These are phyloP conservation scores for Saccharomyces hybrid DNA, from an alignment of 1,139 yeast genomes.

Conservation along the genomic window DNA sequence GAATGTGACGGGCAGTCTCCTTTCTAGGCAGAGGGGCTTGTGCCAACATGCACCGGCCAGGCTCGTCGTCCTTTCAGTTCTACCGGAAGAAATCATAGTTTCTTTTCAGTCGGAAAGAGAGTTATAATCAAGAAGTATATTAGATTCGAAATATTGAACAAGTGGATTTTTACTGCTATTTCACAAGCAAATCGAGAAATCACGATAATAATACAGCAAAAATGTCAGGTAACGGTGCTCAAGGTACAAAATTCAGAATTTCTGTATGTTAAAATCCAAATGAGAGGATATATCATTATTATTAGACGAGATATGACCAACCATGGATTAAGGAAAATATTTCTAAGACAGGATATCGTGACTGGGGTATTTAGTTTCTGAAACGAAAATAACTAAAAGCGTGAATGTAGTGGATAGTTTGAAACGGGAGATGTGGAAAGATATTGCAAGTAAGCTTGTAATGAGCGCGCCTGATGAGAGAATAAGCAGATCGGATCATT, in stretches of 20 bases:
- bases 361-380: not conserved
- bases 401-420: not conserved
- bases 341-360: not conserved
- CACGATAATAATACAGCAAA: constrained; percentile 25
- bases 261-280: constrained; percentile 60
- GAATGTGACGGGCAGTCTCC: too few relatives aligned
- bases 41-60: not conserved
- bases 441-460: not conserved
- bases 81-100: not conserved
- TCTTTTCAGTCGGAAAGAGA: not conserved
- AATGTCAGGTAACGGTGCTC: constrained; percentile 90
- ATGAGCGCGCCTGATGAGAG: not conserved
- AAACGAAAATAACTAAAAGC: not conserved
- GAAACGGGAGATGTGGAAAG: not conserved
- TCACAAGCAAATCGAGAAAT: not conserved
- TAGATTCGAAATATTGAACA: not conserved
- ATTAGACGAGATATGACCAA: not conserved
- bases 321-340: not conserved
- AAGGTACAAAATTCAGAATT: constrained; percentile 99
- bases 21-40: not conserved
- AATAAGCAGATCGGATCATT: too few relatives aligned
- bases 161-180: not conserved
- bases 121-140: not conserved
- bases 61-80: not conserved
- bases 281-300: not conserved